Evolutionary conservation across 805 yeast genomes (phyloP), one percentile per base, ranked within the genome.

Genomic region (Candida michaelii): DNA sequence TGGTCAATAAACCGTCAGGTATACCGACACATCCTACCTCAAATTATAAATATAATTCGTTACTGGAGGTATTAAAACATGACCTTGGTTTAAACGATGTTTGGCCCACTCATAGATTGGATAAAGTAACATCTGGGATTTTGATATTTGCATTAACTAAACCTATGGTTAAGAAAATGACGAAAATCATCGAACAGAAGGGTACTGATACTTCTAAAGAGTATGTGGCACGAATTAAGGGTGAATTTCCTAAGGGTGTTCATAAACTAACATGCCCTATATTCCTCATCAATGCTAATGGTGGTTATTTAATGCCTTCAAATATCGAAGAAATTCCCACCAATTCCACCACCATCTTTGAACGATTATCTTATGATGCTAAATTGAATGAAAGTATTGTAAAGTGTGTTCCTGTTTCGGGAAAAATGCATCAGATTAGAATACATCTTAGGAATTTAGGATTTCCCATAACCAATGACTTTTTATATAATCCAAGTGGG

Each of bases 381-480:
- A 41, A 46, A 1, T 16, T 48, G 10, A 43, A 67, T 44, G 60
- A 76, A 43, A 74, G 79, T 48, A 54, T 78, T 1, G 77, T 79
- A 1, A 42, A 53, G 42, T 79, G 83, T 48, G 55, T 53, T 31
- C 82, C 83, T 0, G 45, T 71, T 5, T 74, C 81, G 0, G 83
- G 83, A 0, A 63, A 74, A 46, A 76, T 76, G 55, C 83, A 79
- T 56, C 83, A 79, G 54, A 77, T 79, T 18, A 59, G 83, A 10
- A 75, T 79, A 4, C 83, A 79, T 54, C 55, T 79, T 10, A 55
- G 80, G 16, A 71, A 76, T 47, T 37, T 77, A 46, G 97, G 97
- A 0, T 76, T 71, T 56, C 97, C 98, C 0, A 91, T 91, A 35
- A 89, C 86, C 3, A 90, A 91, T 58, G 99, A 91, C 60, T 58